phyloP scores from a whole-genome alignment of 2,329 filamentous ascomycete species.

The Ceratocystis eucalypticola region DNA sequence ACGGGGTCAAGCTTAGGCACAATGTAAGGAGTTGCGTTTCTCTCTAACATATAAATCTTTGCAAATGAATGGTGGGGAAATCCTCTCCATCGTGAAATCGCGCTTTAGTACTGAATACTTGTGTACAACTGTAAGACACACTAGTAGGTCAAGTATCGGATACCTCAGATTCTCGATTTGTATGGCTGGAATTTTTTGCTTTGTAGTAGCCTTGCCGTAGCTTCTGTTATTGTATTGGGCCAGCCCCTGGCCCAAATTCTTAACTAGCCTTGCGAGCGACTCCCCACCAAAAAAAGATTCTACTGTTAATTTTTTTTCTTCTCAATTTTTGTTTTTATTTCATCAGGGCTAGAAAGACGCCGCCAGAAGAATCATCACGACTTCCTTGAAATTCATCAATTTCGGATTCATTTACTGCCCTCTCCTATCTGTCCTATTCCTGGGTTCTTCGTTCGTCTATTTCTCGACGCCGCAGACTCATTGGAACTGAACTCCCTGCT shows the following conservation, averaged over 20 bases:
- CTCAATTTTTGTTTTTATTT: background rate
- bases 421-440: background rate
- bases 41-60: no score
- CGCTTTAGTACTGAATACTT: no score
- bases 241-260: background rate
- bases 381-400: background rate
- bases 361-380: background rate
- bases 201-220: background rate
- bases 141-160: background rate
- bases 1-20: no score
- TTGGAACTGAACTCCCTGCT: conserved; percentile 1
- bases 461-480: no score
- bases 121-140: no score
- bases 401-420: background rate
- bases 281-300: background rate
- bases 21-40: no score
- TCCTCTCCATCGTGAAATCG: no score
- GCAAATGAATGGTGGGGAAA: no score
- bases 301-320: background rate
- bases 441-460: background rate
- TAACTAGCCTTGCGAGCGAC: background rate
- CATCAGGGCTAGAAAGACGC: background rate
- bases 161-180: background rate
- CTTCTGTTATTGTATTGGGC: background rate
- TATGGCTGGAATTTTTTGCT: background rate